Conservation (phyloP, 371 early-diverging fungal species). For the Funneliformis caledonium region DNA sequence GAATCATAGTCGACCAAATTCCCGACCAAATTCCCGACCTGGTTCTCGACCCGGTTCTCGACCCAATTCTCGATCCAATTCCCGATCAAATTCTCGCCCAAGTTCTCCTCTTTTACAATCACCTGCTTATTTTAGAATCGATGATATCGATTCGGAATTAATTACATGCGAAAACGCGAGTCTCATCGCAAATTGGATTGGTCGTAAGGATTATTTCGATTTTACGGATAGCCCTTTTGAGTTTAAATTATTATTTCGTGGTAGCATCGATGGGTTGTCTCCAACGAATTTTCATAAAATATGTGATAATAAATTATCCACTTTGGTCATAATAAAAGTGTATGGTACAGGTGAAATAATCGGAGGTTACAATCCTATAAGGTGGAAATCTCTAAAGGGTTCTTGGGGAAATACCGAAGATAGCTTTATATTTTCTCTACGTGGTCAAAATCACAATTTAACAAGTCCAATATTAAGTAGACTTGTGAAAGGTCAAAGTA, state of each 20-base stretch:
- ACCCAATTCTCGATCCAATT: not conserved
- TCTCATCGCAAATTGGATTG: slow-evolving; percentile 21
- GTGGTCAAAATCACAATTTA: not conserved
- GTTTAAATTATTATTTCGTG: slow-evolving; percentile 31
- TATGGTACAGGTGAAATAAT: slow-evolving; percentile 3
- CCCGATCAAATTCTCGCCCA: not conserved
- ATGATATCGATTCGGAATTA: not conserved
- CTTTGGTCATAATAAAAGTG: slow-evolving; percentile 22
- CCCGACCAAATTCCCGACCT: not conserved
- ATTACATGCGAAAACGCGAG: not conserved
- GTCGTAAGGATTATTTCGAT: not conserved
- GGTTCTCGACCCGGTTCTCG: not conserved
- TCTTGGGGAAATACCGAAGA: slow-evolving; percentile 20
- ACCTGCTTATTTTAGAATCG: not conserved
- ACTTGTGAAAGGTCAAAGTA: not conserved
- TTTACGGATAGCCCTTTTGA: slow-evolving; percentile 9
- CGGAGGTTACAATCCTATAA: slow-evolving; percentile 31
- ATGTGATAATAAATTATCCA: slow-evolving; percentile 17
- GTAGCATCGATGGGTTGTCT: slow-evolving; percentile 15
- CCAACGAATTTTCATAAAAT: slow-evolving; percentile 7
- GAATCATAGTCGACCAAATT: not conserved
- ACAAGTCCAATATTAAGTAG: slow-evolving; percentile 6
- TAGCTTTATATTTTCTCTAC: slow-evolving; percentile 35
- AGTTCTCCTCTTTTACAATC: not conserved
- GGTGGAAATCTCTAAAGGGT: slow-evolving; percentile 1